phyloP scores from a whole-genome alignment of 768 basidiomycete genomes.

The Pisolithus microcarpus region DNA sequence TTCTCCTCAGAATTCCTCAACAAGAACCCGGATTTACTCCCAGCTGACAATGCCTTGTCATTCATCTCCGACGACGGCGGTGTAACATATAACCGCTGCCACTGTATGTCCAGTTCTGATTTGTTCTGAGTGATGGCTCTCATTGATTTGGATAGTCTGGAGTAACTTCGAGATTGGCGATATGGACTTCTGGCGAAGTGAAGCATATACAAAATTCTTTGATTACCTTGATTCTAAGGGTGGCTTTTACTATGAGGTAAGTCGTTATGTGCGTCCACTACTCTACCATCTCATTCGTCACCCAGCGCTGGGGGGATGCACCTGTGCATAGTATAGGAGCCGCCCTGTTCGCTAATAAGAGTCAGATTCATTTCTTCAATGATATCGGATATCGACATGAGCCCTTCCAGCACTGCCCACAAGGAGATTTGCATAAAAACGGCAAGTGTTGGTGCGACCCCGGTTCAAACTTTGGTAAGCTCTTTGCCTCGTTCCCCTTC shows the following conservation, averaged over 20 bases:
- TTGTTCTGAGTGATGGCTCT: background rate
- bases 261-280: conserved; percentile 9
- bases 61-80: conserved; percentile 71
- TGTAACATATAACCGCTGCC: conserved; percentile 68
- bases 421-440: conserved; percentile 45
- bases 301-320: conserved; percentile 77
- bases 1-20: conserved; percentile 55
- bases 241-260: conserved; percentile 88
- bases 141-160: conserved; percentile 46
- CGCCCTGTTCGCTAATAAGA: conserved; percentile 63
- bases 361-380: conserved; percentile 74
- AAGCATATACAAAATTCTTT: conserved; percentile 81
- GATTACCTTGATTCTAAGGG: conserved; percentile 73
- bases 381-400: conserved; percentile 85
- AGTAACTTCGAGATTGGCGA: conserved; percentile 80
- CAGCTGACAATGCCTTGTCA: conserved; percentile 57
- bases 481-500: background rate
- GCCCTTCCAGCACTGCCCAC: conserved; percentile 71
- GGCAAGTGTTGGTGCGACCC: conserved; percentile 70
- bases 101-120: conserved; percentile 43
- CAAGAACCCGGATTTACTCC: conserved; percentile 53
- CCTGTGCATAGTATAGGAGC: conserved; percentile 83
- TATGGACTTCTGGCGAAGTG: conserved; percentile 82
- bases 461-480: conserved; percentile 60
- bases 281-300: background rate